phyloP scores from a whole-genome alignment of 352 stramenopile genomes.

The Pythium coloratum region DNA sequence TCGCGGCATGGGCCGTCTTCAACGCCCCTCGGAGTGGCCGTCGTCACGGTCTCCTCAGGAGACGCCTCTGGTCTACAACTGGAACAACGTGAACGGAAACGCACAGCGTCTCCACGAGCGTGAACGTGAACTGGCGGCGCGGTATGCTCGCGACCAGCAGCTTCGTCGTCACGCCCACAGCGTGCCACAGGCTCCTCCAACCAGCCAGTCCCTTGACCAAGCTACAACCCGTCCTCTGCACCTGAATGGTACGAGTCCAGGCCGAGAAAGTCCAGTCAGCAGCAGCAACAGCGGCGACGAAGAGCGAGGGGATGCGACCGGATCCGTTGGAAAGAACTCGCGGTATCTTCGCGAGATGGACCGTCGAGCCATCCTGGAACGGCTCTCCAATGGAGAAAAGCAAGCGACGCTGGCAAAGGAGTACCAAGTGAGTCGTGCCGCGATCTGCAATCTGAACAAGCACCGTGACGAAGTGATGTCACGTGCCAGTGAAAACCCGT shows the following conservation, averaged over 20 bases:
- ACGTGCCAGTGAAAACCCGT: slow-evolving; percentile 43
- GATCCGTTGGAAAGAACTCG: slow-evolving; percentile 35
- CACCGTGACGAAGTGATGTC: slow-evolving; percentile 51
- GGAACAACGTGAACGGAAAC: not conserved
- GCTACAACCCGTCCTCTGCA: not conserved
- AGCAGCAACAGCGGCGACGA: slow-evolving; percentile 15
- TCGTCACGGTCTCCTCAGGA: slow-evolving; percentile 1
- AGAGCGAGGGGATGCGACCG: not conserved
- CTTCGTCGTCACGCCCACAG: not conserved
- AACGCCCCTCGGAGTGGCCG: not conserved
- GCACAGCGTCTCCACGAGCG: not conserved
- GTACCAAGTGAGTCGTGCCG: slow-evolving; percentile 56
- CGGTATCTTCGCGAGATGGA: slow-evolving; percentile 66
- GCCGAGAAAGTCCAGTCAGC: slow-evolving; percentile 1
- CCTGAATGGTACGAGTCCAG: not conserved
- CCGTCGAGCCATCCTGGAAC: slow-evolving; percentile 48
- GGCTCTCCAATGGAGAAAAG: slow-evolving; percentile 58
- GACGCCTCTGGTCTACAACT: not conserved
- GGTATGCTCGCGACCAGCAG: not conserved
- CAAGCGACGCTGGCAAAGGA: slow-evolving; percentile 64
- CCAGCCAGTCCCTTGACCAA: not conserved
- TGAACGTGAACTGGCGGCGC: not conserved
- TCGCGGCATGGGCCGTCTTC: not conserved
- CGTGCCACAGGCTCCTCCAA: not conserved
- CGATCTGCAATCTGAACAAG: slow-evolving; percentile 69